Percentiles rank a stretch among this genome's conserved stretches.
phyloP scores from a whole-genome alignment of 1,284 basidiomycete genomes.

The Abortiporus biennis region DNA sequence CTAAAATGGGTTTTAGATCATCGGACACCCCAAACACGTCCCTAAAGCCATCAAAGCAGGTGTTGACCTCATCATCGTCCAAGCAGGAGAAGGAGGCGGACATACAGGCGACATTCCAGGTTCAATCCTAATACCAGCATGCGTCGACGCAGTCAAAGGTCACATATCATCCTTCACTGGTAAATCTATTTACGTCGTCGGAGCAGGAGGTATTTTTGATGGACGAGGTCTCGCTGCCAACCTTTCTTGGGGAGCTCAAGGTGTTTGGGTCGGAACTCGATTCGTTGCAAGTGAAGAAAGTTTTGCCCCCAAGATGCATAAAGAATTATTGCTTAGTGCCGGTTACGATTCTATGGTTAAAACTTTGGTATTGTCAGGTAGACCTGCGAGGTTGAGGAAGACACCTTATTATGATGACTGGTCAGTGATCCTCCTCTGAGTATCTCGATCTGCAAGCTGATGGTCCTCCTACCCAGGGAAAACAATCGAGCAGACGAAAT shows the following conservation, averaged over 20 bases:
- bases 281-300: conserved; percentile 82
- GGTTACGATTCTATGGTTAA: conserved; percentile 64
- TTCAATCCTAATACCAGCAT: conserved; percentile 72
- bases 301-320: conserved; percentile 74
- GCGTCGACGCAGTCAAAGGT: conserved; percentile 73
- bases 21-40: conserved; percentile 83
- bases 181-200: conserved; percentile 74
- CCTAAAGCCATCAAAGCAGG: conserved; percentile 72
- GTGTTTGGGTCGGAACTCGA: conserved; percentile 62
- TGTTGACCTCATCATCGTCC: conserved; percentile 83
- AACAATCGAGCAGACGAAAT: conserved; percentile 69
- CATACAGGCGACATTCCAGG: conserved; percentile 70
- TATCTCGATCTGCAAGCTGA: conserved; percentile 2
- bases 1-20: conserved; percentile 66
- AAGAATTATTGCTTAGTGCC: conserved; percentile 60
- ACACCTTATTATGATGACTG: conserved; percentile 63
- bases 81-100: conserved; percentile 78
- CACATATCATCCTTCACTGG: conserved; percentile 71
- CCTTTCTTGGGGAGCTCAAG: conserved; percentile 76
- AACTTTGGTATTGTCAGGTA: conserved; percentile 80
- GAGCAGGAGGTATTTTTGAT: conserved; percentile 81
- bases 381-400: conserved; percentile 75
- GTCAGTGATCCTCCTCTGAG: conserved; percentile 12
- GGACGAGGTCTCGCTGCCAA: conserved; percentile 79
- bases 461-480: conserved; percentile 33